These are phyloP conservation scores for Pyrrhoderma lamaoense DNA, from an alignment of 1,284 basidiomycete species.

Conservation along the genomic window DNA sequence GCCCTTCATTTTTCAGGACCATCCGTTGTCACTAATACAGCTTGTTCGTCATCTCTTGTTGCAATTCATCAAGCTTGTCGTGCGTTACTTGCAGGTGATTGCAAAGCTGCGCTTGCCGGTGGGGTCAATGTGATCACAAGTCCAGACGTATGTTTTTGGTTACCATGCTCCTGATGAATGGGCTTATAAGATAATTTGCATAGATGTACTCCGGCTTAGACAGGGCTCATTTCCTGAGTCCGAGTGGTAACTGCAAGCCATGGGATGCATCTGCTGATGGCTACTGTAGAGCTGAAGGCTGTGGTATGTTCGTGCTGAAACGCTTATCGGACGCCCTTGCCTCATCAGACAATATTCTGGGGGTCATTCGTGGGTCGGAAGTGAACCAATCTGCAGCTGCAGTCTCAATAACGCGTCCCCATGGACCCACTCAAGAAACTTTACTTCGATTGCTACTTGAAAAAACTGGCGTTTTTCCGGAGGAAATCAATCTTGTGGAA, in stretches of 20 bases:
- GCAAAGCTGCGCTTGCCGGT: slow-evolving; percentile 59
- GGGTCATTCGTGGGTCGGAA: slow-evolving; percentile 59
- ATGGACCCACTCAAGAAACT: slow-evolving; percentile 47
- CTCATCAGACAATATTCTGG: slow-evolving; percentile 60
- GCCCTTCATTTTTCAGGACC: slow-evolving; percentile 61
- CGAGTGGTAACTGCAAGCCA: slow-evolving; percentile 59
- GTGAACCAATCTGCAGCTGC: slow-evolving; percentile 62
- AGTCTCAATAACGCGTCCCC: slow-evolving; percentile 64
- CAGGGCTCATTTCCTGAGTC: slow-evolving; percentile 59
- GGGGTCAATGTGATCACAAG: slow-evolving; percentile 68
- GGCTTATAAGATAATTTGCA: slow-evolving; percentile 14
- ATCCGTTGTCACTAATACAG: slow-evolving; percentile 63
- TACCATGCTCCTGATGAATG: not conserved
- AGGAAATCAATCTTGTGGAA: slow-evolving; percentile 53
- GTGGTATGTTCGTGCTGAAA: slow-evolving; percentile 64
- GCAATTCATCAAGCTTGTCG: slow-evolving; percentile 63
- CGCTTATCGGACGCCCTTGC: slow-evolving; percentile 54
- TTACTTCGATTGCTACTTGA: slow-evolving; percentile 46
- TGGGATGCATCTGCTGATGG: slow-evolving; percentile 68
- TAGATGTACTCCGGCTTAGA: slow-evolving; percentile 68
- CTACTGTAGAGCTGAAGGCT: slow-evolving; percentile 63
- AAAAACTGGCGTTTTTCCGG: slow-evolving; percentile 37
- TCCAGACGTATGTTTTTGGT: slow-evolving; percentile 48
- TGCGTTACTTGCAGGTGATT: slow-evolving; percentile 54
- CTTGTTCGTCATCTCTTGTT: slow-evolving; percentile 62